Base-by-base conservation (phyloP, 805 yeast genomes). In the Hanseniaspora valbyensis region DNA sequence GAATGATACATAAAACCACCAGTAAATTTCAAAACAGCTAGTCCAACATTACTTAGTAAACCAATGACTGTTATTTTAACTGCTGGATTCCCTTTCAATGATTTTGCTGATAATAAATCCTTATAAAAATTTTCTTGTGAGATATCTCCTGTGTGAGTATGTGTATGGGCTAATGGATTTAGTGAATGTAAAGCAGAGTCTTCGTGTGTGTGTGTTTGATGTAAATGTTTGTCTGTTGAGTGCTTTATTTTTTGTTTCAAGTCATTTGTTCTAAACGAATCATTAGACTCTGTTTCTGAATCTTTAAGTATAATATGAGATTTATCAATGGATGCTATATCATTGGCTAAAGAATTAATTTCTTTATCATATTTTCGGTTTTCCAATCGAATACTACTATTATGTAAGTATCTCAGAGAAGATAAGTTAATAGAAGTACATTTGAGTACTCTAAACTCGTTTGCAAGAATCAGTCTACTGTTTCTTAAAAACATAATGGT, bases 1-100 rank as follows among this genome's bases (percentile, higher is more conserved):
- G 98, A 92, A 64, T 92, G 95, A 74, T 92, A 92, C 34, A 79
- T 79, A 16, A 86, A 71, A 7, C 98, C 98, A 28, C 97, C 97
- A 21, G 79, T 65, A 25, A 88, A 89, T 64, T 92, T 92, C 29
- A 89, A 81, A 1, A 76, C 69, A 0, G 95, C 96, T 81, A 92
- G 81, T 13, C 83, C 79, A 12, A 86, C 77, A 62, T 92, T 92
- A 39, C 85, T 86, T 26, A 80, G 66, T 38, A 90, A 72, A 0
- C 98, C 98, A 46, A 90, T 71, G 85, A 95, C 83, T 0, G 98
- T 90, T 57, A 90, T 88, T 57, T 92, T 74, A 16, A 87, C 95
- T 12, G 95, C 96, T 2, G 95, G 95, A 61, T 87, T 85, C 22
- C 71, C 66, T 54, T 67, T 65, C 48, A 73, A 65, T 44, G 73